Evolutionary conservation across 2,329 filamentous ascomycete species (phyloP), one percentile per base, ranked within the genome.

Genomic region (Beauveria medogensis): DNA sequence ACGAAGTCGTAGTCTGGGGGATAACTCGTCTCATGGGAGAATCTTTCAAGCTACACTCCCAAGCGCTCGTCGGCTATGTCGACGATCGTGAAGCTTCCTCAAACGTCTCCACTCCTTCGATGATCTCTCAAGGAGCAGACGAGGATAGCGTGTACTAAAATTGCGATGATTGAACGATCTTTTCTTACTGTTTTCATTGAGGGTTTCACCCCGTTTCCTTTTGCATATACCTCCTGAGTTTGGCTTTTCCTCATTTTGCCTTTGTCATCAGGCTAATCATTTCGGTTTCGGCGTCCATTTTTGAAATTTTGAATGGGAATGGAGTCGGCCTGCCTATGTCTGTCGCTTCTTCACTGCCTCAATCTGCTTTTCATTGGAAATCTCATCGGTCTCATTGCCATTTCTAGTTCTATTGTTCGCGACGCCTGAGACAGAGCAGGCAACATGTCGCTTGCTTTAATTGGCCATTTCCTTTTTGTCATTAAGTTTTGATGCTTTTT

Each of bases 1-100:
- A 97, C 72, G 94, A 97, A 77, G 94, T 97, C 65, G 93, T 97
- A 67, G 94, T 99, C 63, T 97, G 94, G 94, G 94, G 90, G 62
- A 93, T 95, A 72, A 93, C 91, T 68, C 92, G 95, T 72, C 85
- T 97, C 55, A 96, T 97, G 90, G 94, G 94, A 69, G 94, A 97
- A 77, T 92, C 94, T 57, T 97, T 99, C 83, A 94, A 95, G 72
- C 86, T 97, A 62, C 93, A 97, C 77, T 90, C 92, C 43, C 92
- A 97, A 78, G 92, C 94, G 66, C 86, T 99, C 40, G 86, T 93
- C 66, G 92, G 93, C 74, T 97, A 96, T 71, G 92, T 97, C 72
- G 93, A 97, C 73, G 89, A 92, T 68, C 80, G 84, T 67, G 85
- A 88, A 73, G 84, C 80, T 67, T 87, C 85, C 67, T 86, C 84